Conservation (phyloP, 139 green algal genomes). For the Tetraselmis chui region DNA sequence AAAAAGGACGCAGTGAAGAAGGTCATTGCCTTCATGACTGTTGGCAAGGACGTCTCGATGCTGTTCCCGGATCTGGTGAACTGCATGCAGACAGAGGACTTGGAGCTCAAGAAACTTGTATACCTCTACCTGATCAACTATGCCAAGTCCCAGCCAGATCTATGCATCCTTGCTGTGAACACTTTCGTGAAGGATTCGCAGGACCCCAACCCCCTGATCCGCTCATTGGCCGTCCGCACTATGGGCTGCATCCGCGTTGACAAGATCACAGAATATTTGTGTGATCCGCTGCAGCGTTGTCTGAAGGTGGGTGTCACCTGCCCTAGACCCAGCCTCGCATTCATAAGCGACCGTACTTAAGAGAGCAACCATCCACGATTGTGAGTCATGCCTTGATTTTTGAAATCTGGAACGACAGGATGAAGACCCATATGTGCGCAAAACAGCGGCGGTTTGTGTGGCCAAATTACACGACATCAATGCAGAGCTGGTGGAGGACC, state of each 20-base stretch:
- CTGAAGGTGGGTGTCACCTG: slow-evolving; percentile 56
- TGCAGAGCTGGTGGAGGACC: slow-evolving; percentile 89
- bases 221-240: slow-evolving; percentile 92
- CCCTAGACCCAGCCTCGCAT: too few species aligned
- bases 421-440: slow-evolving; percentile 97
- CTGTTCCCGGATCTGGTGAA: slow-evolving; percentile 96
- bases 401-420: too few species aligned
- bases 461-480: slow-evolving; percentile 98
- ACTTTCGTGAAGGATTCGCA: slow-evolving; percentile 99
- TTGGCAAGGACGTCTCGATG: slow-evolving; percentile 94
- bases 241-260: slow-evolving; percentile 99
- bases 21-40: slow-evolving; percentile 92
- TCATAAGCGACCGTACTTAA: too few species aligned
- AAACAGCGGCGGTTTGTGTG: slow-evolving; percentile 96
- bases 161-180: slow-evolving; percentile 99
- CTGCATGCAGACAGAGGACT: slow-evolving; percentile 89
- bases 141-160: slow-evolving; percentile 95
- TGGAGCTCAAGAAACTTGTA: slow-evolving; percentile 93
- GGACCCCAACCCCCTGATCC: slow-evolving; percentile 95
- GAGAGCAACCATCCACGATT: too few species aligned
- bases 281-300: slow-evolving; percentile 87
- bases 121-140: slow-evolving; percentile 99
- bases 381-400: too few species aligned
- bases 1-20: slow-evolving; percentile 98
- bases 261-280: slow-evolving; percentile 99